Evolutionary conservation across 306 rosid species (phyloP).

Genomic region (Gleditsia sinensis): DNA sequence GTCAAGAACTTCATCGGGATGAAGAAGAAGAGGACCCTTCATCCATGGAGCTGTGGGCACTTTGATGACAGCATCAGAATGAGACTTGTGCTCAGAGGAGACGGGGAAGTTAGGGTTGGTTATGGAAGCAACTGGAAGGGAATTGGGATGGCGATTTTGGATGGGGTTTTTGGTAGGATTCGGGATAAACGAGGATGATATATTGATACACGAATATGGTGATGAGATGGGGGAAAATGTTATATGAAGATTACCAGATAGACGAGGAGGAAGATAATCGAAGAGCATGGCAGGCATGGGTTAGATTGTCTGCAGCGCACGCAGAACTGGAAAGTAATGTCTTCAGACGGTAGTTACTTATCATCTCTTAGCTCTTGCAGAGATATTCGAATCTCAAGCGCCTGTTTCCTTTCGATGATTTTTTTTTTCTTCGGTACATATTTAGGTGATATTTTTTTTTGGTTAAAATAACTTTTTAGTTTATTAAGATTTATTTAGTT

Average conservation of each 20-base stretch:
- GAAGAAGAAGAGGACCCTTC: conserved; percentile 65
- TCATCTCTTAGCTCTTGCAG: not conserved
- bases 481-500: too few relatives aligned
- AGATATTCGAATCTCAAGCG: not conserved
- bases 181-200: conserved; percentile 48
- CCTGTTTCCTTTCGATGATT: not conserved
- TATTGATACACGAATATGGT: conserved; percentile 26
- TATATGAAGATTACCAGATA: not conserved
- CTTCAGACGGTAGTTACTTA: not conserved
- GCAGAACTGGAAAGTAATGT: not conserved
- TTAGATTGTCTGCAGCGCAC: not conserved
- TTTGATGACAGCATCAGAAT: conserved; percentile 46
- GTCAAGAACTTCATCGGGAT: conserved; percentile 51
- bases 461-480: too few relatives aligned
- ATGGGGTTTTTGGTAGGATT: conserved; percentile 36
- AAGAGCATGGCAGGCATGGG: conserved; percentile 43
- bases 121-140: conserved; percentile 33
- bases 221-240: conserved; percentile 6
- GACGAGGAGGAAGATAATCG: conserved; percentile 36
- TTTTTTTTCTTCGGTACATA: too few relatives aligned
- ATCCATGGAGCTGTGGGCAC: conserved; percentile 84
- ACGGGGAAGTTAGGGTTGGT: not conserved
- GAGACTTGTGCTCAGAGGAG: conserved; percentile 26
- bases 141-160: conserved; percentile 16
- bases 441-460: too few relatives aligned